Base-by-base conservation (phyloP, 306 rosid species). In the Fagus crenata region DNA sequence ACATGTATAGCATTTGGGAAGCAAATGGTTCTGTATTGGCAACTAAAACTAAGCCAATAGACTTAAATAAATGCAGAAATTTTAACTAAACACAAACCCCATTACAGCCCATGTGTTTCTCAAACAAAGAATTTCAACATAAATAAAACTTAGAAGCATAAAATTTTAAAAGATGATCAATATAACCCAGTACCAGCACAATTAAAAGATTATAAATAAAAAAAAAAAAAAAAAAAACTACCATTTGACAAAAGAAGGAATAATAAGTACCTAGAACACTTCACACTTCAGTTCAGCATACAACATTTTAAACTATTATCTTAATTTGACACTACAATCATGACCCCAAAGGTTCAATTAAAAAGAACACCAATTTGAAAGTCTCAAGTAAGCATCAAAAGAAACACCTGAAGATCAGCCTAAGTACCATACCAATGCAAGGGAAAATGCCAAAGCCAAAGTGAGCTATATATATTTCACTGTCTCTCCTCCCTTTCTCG, bases 401-500 rank as follows among this genome's bases (percentile, higher is more conserved):
- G n/a, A 65, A 15, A 39, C 71, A 39, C 40, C 71, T 15, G 15
- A 65, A 46, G 51, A 46, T 3, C 46, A 80, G 74, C 73, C 77
- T 60, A 82, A 63, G 49, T 7, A 65, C 28, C 18, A 4, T 76
- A 81, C 81, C 81, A 68, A 75, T 76, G 46, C 14, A 7, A 49
- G 41, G 49, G 67, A 11, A 18, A 18, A 55, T 1, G 6, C 35
- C 64, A 46, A 46, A 68, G 73, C 7, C 54, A 59, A 41, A 5
- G 42, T 68, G 37, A 35, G 49, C 32, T 31, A 39, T 5, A 33
- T 35, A n/a, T 80, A 69, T 37, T 14, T 85, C 86, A 78, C 43
- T 15, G 80, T 54, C 75, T 87, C 80, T 83, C 88, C 84, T 90
- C 94, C 73, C 81, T 86, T 73, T 90, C 95, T 36, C 90, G 84